phyloP scores from a whole-genome alignment of 768 basidiomycete species.

The Chalciporus chontae region DNA sequence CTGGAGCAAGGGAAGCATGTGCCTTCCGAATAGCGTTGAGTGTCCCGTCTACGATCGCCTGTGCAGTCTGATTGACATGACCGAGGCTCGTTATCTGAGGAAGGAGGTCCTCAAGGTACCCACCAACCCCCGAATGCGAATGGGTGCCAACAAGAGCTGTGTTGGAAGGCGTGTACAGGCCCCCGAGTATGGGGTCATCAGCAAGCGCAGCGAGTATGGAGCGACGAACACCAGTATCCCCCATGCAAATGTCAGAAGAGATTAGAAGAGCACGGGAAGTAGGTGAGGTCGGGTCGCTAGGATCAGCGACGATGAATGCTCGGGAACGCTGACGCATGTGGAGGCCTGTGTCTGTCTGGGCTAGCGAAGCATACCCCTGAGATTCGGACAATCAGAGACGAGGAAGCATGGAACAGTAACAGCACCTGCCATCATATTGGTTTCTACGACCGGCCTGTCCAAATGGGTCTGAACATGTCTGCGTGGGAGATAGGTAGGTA shows the following conservation, averaged over 20 bases:
- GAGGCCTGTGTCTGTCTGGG: conserved; percentile 68
- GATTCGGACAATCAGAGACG: neutral
- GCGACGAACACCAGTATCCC: conserved; percentile 71
- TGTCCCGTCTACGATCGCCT: conserved; percentile 68
- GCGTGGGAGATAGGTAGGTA: neutral
- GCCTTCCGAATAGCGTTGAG: conserved; percentile 67
- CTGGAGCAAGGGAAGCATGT: conserved; percentile 56
- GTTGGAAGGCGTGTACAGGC: conserved; percentile 65
- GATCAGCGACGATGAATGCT: conserved; percentile 68
- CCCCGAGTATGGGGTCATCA: conserved; percentile 45
- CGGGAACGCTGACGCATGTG: conserved; percentile 80
- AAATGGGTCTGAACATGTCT: neutral
- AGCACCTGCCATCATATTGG: conserved; percentile 69
- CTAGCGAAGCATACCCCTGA: conserved; percentile 63
- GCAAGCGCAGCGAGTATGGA: conserved; percentile 60
- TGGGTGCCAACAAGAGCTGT: conserved; percentile 76
- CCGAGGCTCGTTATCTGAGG: conserved; percentile 74
- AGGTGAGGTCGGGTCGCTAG: conserved; percentile 29
- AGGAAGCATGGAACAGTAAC: neutral
- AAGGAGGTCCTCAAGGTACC: conserved; percentile 74
- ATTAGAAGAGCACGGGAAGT: conserved; percentile 68
- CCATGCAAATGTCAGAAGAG: conserved; percentile 84
- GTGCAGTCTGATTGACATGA: conserved; percentile 66
- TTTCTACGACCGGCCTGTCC: conserved; percentile 69
- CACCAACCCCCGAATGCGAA: conserved; percentile 72